Evolutionary conservation across 169 alveolate species (phyloP), one percentile per base, ranked within the genome.

Genomic region (Blepharisma undulans): DNA sequence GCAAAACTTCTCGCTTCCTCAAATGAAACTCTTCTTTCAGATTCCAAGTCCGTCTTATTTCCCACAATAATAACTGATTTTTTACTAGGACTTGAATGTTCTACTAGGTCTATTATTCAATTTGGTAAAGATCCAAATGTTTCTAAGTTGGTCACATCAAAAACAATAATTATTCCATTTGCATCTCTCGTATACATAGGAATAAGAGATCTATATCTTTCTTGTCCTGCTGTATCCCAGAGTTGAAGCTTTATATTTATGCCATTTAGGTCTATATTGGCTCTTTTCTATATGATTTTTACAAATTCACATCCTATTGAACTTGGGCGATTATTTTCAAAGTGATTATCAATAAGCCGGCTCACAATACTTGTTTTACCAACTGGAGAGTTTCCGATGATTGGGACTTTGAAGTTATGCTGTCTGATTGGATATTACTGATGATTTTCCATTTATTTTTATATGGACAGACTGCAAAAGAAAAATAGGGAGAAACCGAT

Each of bases 221-320:
- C 99, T 91, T 98, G 98, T 2, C 99, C 99, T 29, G 99, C 93
- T 74, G 99, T 98, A 88, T 98, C 99, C 99, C 99, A 98, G 32
- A 98, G 98, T 94, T 98, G 99, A 61, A 98, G 95, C 94, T 98
- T 98, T 60, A 98, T 94, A 90, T 94, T 97, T 84, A 97, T 97
- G 78, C 97, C 96, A 87, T 97, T 98, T 88, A 98, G 95, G 76
- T 95, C 94, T 16, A 98, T 94, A 71, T 97, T 95, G 3, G 99
- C 98, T 72, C 99, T n/a, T n/a, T n/a, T n/a, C n/a, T n/a, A n/a
- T n/a, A n/a, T n/a, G n/a, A n/a, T n/a, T n/a, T n/a, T n/a, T n/a
- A n/a, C 99, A 91, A 98, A 98, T 92, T 98, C 99, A 60, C 98
- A 99, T 48, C 99, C 99, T 30, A 98, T 98, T 33, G 99, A 98